These are phyloP conservation scores for Aegilops longissima DNA, from an alignment of 176 grass and related monocot species.

Conservation along the genomic window DNA sequence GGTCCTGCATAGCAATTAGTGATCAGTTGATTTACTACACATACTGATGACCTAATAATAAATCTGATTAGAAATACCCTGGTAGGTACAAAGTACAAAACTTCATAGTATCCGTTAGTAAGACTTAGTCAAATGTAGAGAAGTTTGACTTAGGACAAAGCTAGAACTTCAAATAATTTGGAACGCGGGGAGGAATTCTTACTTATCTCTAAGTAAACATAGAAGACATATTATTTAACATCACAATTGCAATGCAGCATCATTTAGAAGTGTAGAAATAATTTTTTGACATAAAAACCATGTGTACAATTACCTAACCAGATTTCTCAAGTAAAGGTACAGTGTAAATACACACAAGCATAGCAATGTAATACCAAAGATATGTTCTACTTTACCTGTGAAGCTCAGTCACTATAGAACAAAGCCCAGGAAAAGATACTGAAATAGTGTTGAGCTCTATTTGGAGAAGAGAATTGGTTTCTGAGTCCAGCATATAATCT, in stretches of 20 bases:
- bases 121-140: not conserved
- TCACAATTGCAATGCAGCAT: not conserved
- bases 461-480: slow-evolving; percentile 88
- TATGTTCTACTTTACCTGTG: slow-evolving; percentile 57
- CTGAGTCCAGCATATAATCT: slow-evolving; percentile 96
- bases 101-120: not conserved
- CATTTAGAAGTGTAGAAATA: not conserved
- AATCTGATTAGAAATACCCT: slow-evolving; percentile 8
- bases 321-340: not conserved
- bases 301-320: not conserved
- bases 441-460: slow-evolving; percentile 98
- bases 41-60: not conserved
- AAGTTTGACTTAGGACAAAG: no score
- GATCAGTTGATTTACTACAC: not conserved
- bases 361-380: slow-evolving; percentile 17
- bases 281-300: not conserved
- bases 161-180: no score
- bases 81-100: slow-evolving; percentile 3
- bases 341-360: not conserved
- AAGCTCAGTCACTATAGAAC: slow-evolving; percentile 75
- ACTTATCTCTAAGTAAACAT: not conserved
- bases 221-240: not conserved
- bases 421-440: slow-evolving; percentile 86
- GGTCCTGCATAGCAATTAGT: slow-evolving; percentile 52
- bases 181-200: not conserved